A percentile compares a stretch with the other conserved stretches of the same genome.
These are phyloP conservation scores for Geotrichum bryndzae DNA, from an alignment of 1,139 yeast genomes.

Conservation along the genomic window DNA sequence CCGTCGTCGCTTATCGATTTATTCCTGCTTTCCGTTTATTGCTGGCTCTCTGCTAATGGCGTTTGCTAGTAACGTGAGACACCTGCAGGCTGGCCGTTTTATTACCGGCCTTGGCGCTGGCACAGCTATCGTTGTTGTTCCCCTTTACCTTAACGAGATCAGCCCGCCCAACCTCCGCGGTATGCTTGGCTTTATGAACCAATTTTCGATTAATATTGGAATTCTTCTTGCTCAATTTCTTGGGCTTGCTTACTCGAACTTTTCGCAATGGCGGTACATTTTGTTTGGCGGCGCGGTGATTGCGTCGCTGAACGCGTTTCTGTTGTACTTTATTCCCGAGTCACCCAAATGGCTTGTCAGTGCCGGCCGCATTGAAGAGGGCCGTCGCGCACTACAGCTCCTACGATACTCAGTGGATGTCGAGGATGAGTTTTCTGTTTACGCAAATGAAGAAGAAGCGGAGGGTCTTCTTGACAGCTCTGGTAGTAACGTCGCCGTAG, in stretches of 20 bases:
- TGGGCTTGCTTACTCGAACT: constrained; percentile 63
- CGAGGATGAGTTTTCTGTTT: constrained; percentile 26
- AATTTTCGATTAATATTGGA: constrained; percentile 78
- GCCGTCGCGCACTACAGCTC: constrained; percentile 34
- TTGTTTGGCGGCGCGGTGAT: constrained; percentile 54
- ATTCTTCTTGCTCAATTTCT: constrained; percentile 70
- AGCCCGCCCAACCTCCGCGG: constrained; percentile 68
- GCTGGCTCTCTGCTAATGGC: constrained; percentile 68
- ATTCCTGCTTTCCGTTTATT: constrained; percentile 50
- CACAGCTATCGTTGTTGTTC: constrained; percentile 77
- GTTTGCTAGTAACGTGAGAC: constrained; percentile 41
- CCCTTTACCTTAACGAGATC: constrained; percentile 74
- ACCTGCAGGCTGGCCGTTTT: constrained; percentile 61
- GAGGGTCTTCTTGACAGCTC: neutral
- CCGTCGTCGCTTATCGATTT: constrained; percentile 50
- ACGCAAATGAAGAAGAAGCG: neutral
- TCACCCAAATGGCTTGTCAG: constrained; percentile 68
- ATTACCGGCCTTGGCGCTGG: constrained; percentile 86
- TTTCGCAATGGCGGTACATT: constrained; percentile 64
- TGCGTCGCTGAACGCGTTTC: constrained; percentile 46
- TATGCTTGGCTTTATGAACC: constrained; percentile 79
- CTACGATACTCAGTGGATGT: constrained; percentile 32
- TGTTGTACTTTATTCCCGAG: constrained; percentile 51
- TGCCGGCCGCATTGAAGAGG: constrained; percentile 36
- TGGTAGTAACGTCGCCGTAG: neutral